Evolutionary conservation across 345 rosid species (phyloP).

Genomic region (Hibiscus tridactylites): DNA sequence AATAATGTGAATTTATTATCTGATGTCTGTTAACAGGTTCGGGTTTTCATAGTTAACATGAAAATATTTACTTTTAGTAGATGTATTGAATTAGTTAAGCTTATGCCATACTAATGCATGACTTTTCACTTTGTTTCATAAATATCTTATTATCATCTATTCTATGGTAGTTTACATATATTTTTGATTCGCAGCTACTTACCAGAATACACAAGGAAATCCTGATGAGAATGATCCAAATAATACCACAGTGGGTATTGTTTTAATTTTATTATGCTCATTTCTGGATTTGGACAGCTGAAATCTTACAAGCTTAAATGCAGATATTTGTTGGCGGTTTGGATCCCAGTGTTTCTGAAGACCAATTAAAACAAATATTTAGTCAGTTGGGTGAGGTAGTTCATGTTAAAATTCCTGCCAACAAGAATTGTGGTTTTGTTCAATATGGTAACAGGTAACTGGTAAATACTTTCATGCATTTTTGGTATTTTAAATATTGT

Average conservation of each 20-base stretch:
- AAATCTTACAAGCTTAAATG: slow-evolving; percentile 15
- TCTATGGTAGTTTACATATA: slow-evolving; percentile 20
- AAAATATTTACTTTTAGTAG: neutral
- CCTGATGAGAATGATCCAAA: slow-evolving; percentile 86
- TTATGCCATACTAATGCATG: neutral
- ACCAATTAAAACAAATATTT: slow-evolving; percentile 59
- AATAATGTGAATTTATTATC: neutral
- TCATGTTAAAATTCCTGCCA: slow-evolving; percentile 89
- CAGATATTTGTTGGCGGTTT: slow-evolving; percentile 93
- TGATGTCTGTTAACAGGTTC: neutral
- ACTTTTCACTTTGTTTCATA: neutral
- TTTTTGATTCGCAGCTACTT: slow-evolving; percentile 61
- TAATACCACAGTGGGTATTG: slow-evolving; percentile 87
- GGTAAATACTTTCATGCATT: neutral
- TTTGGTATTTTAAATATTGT: neutral
- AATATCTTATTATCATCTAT: neutral
- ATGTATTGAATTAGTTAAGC: neutral
- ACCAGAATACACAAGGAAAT: slow-evolving; percentile 54
- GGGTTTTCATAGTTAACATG: neutral
- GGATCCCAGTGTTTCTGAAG: slow-evolving; percentile 88
- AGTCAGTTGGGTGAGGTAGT: slow-evolving; percentile 81
- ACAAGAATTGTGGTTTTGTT: slow-evolving; percentile 97
- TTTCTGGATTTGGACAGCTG: slow-evolving; percentile 8
- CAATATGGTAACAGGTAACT: slow-evolving; percentile 77
- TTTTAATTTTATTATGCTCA: neutral